Evolutionary conservation across 2,329 filamentous ascomycete genomes (phyloP).

Genomic region (Coniochaeta ligniaria): DNA sequence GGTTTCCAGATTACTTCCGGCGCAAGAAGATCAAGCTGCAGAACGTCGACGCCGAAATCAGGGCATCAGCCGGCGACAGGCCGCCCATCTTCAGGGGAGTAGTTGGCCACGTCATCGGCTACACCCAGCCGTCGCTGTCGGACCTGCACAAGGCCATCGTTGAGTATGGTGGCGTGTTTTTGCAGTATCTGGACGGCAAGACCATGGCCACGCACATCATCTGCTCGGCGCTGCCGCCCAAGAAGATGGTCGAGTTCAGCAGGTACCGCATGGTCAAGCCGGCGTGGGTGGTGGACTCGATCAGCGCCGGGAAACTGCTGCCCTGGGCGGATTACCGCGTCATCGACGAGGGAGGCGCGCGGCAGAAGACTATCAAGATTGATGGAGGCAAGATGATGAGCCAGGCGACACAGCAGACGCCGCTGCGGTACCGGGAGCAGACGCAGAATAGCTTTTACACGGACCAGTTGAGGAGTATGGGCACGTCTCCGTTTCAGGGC

Average conservation of each 20-base stretch:
- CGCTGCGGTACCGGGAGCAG: slow-evolving; percentile 70
- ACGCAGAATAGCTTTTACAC: slow-evolving; percentile 79
- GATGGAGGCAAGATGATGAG: slow-evolving; percentile 57
- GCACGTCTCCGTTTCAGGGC: slow-evolving; percentile 15
- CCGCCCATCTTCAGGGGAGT: slow-evolving; percentile 86
- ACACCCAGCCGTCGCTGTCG: slow-evolving; percentile 88
- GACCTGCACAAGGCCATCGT: slow-evolving; percentile 84
- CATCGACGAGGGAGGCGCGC: slow-evolving; percentile 74
- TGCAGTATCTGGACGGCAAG: slow-evolving; percentile 93
- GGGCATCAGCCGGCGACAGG: slow-evolving; percentile 60
- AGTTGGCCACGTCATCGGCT: slow-evolving; percentile 88
- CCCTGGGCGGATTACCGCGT: slow-evolving; percentile 84
- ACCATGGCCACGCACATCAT: slow-evolving; percentile 95
- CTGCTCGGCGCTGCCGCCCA: slow-evolving; percentile 80
- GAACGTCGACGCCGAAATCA: slow-evolving; percentile 80
- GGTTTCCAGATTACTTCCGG: slow-evolving; percentile 85
- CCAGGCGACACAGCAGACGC: slow-evolving; percentile 50
- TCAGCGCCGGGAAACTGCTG: slow-evolving; percentile 70
- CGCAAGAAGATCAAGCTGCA: slow-evolving; percentile 97
- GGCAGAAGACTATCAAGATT: slow-evolving; percentile 68
- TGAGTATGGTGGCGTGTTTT: slow-evolving; percentile 84
- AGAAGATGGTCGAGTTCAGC: slow-evolving; percentile 83
- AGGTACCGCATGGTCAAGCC: slow-evolving; percentile 91
- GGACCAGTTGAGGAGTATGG: slow-evolving; percentile 50
- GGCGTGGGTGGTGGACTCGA: slow-evolving; percentile 87